phyloP scores from a whole-genome alignment of 2,329 filamentous ascomycete species.

The Aspergillus japonicus region DNA sequence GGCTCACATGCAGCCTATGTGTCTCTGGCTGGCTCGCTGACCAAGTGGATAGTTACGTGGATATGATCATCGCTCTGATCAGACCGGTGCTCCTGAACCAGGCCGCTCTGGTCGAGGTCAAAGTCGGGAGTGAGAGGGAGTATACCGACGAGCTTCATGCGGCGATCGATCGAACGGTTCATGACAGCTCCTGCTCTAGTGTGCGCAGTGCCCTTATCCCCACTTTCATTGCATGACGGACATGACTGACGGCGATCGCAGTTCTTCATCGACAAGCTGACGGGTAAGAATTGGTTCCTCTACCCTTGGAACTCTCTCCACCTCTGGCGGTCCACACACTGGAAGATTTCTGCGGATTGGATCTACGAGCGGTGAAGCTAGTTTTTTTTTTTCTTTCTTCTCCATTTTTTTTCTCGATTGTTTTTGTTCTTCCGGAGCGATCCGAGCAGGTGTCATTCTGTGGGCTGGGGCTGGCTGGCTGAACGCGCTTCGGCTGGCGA shows the following conservation, averaged over 20 bases:
- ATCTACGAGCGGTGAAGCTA: constrained; percentile 5
- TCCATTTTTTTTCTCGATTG: too few relatives aligned
- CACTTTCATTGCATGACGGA: not conserved
- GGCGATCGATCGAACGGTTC: constrained; percentile 16
- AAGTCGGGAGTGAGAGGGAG: constrained; percentile 11
- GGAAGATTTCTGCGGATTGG: constrained; percentile 12
- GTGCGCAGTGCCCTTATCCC: too few relatives aligned
- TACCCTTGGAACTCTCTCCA: constrained; percentile 23
- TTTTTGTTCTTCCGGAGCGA: too few relatives aligned
- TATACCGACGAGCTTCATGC: constrained; percentile 13
- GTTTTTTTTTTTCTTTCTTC: too few relatives aligned
- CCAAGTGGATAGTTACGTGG: constrained; percentile 5
- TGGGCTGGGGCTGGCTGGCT: too few relatives aligned
- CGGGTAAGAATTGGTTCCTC: constrained; percentile 23
- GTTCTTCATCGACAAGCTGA: constrained; percentile 21
- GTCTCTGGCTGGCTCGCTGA: not conserved
- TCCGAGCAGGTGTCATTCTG: too few relatives aligned
- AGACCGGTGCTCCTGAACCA: constrained; percentile 12
- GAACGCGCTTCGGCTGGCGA: too few relatives aligned
- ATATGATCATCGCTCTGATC: constrained; percentile 18
- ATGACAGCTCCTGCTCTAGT: not conserved
- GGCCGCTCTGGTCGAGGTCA: constrained; percentile 18
- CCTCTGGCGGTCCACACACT: constrained; percentile 19
- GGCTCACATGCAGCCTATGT: not conserved
- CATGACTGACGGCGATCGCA: constrained; percentile 1